phyloP scores from a whole-genome alignment of 257 asterid genomes.

The Salvia hispanica region DNA sequence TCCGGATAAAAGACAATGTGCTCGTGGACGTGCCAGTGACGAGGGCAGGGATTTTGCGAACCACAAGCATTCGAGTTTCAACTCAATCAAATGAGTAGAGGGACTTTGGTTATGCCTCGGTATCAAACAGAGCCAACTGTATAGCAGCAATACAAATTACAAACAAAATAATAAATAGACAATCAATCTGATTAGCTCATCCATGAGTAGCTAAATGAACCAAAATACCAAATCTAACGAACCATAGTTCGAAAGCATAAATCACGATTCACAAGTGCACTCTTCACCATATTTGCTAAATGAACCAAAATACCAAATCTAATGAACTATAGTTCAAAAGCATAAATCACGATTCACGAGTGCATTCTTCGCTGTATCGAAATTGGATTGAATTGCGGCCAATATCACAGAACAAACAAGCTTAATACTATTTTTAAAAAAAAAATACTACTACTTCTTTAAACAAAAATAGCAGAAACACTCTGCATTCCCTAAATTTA shows the following conservation, averaged over 20 bases:
- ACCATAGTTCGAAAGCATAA: neutral
- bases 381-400: neutral
- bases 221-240: neutral
- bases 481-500: neutral
- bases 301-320: no score
- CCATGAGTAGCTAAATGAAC: neutral
- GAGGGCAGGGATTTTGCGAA: conserved; percentile 33
- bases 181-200: neutral
- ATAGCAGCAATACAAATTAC: neutral
- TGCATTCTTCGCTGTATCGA: neutral
- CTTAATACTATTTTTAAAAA: neutral
- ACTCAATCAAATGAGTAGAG: neutral
- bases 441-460: no score
- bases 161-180: neutral
- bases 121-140: conserved; percentile 4
- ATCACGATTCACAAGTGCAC: neutral
- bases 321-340: no score
- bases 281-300: neutral
- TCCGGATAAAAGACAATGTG: conserved; percentile 33
- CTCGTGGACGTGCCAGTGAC: conserved; percentile 11
- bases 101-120: neutral
- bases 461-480: neutral
- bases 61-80: conserved; percentile 29
- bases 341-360: neutral
- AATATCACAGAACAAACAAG: conserved; percentile 1